Conservation (phyloP, 345 rosid species). For the Hibiscus mutabilis region DNA sequence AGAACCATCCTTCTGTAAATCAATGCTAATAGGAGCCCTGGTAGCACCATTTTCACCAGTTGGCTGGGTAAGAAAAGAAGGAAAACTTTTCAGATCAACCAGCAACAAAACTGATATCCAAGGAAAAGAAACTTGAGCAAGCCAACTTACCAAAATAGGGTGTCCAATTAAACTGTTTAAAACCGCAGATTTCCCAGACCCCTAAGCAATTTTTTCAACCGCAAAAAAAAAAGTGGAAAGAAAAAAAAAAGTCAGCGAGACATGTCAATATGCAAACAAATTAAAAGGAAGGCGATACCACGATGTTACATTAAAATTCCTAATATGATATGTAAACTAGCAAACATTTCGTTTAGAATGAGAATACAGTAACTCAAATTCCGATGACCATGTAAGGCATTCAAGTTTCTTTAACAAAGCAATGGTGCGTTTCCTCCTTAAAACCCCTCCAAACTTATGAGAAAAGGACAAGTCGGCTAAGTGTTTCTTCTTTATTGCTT, state of each 20-base stretch:
- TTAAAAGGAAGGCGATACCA: background rate
- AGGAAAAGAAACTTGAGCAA: background rate
- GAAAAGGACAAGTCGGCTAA: background rate
- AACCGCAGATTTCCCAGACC: constrained; percentile 94
- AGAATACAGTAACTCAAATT: background rate
- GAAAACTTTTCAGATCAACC: background rate
- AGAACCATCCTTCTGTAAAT: constrained; percentile 59
- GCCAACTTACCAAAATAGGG: constrained; percentile 68
- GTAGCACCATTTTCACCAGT: constrained; percentile 99
- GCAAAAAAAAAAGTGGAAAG: background rate
- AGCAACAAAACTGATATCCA: background rate
- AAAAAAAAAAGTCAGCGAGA: background rate
- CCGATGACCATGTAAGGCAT: background rate
- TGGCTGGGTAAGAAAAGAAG: constrained; percentile 44
- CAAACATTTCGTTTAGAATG: background rate
- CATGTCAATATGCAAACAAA: background rate
- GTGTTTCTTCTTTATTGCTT: too few relatives aligned
- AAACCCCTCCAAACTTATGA: background rate
- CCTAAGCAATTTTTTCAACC: constrained; percentile 29
- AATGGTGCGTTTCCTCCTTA: background rate
- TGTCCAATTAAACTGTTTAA: constrained; percentile 90
- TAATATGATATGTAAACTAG: background rate
- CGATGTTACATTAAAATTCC: background rate
- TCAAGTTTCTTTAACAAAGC: background rate
- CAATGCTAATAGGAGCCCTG: constrained; percentile 83